phyloP scores from a whole-genome alignment of 202 grass and related monocot species.

The Musa balbisiana region DNA sequence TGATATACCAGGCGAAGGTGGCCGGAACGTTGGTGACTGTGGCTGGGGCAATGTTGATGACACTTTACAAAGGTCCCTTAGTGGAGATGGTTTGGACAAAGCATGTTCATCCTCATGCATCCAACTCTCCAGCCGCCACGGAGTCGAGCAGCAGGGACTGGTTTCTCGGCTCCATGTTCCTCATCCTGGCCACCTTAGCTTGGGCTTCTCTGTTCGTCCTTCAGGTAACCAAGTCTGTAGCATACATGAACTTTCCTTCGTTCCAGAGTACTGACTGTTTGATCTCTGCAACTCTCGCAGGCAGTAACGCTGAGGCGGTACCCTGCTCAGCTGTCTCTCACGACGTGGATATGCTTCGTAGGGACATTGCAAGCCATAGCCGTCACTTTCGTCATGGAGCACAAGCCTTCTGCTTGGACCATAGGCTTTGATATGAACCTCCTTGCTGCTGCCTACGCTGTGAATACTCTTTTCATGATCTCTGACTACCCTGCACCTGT shows the following conservation, averaged over 20 bases:
- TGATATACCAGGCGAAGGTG: conserved; percentile 94
- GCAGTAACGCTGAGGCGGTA: conserved; percentile 82
- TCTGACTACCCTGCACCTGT: no score
- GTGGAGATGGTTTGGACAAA: conserved; percentile 60
- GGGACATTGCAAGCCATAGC: conserved; percentile 88
- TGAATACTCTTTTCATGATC: conserved; percentile 23
- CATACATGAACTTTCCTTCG: background rate
- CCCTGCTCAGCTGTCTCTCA: conserved; percentile 86
- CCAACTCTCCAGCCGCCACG: conserved; percentile 28
- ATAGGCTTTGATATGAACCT: conserved; percentile 99
- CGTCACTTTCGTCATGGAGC: conserved; percentile 90
- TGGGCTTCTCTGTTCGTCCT: conserved; percentile 97
- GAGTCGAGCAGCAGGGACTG: conserved; percentile 45
- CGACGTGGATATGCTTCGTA: conserved; percentile 90
- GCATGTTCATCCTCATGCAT: conserved; percentile 22
- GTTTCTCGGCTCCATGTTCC: conserved; percentile 80
- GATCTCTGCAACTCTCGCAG: conserved; percentile 25
- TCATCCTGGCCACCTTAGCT: conserved; percentile 89
- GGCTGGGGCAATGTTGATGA: conserved; percentile 99
- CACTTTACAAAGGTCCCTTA: conserved; percentile 85
- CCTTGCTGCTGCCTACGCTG: conserved; percentile 91
- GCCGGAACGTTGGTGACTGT: conserved; percentile 85
- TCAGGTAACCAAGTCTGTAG: conserved; percentile 22
- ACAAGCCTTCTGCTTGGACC: conserved; percentile 66
- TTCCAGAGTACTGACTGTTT: background rate